phyloP scores from a whole-genome alignment of 805 yeast species.

The Myxozyma neotropica region DNA sequence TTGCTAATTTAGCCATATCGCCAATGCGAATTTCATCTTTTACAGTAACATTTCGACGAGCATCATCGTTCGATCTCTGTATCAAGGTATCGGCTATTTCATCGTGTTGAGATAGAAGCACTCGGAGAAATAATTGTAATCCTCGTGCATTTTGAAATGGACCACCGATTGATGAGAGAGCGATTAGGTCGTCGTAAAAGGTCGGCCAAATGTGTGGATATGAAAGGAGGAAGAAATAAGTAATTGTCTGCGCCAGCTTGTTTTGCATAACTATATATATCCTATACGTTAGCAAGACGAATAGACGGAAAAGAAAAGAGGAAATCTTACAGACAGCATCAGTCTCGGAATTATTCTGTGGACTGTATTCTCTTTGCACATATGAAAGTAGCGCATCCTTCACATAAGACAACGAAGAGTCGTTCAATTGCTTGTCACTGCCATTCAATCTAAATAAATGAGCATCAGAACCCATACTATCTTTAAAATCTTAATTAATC shows the following conservation, averaged over 20 bases:
- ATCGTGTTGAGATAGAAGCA: conserved; percentile 73
- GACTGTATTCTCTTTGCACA: conserved; percentile 40
- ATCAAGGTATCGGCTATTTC: conserved; percentile 94
- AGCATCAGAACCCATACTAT: not conserved
- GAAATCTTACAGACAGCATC: conserved; percentile 27
- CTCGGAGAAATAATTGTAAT: conserved; percentile 73
- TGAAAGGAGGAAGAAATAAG: conserved; percentile 53
- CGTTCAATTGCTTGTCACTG: conserved; percentile 39
- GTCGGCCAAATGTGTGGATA: conserved; percentile 55
- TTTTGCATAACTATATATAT: conserved; percentile 41
- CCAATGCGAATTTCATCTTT: conserved; percentile 80
- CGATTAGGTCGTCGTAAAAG: conserved; percentile 54
- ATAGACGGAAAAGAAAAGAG: conserved; percentile 11
- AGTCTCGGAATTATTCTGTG: conserved; percentile 14
- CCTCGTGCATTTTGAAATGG: conserved; percentile 47
- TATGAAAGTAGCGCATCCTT: conserved; percentile 54
- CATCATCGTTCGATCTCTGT: conserved; percentile 59
- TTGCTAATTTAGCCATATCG: conserved; percentile 68
- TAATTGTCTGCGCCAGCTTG: conserved; percentile 59
- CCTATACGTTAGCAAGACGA: not conserved
- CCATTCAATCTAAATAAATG: conserved; percentile 7
- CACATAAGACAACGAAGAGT: conserved; percentile 52
- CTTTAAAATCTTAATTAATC: not conserved
- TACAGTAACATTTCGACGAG: conserved; percentile 66
- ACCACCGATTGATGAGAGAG: conserved; percentile 42